Evolutionary conservation across 441 rosid genomes (phyloP), one percentile per base, ranked within the genome.

Genomic region (Adansonia rubrostipa): DNA sequence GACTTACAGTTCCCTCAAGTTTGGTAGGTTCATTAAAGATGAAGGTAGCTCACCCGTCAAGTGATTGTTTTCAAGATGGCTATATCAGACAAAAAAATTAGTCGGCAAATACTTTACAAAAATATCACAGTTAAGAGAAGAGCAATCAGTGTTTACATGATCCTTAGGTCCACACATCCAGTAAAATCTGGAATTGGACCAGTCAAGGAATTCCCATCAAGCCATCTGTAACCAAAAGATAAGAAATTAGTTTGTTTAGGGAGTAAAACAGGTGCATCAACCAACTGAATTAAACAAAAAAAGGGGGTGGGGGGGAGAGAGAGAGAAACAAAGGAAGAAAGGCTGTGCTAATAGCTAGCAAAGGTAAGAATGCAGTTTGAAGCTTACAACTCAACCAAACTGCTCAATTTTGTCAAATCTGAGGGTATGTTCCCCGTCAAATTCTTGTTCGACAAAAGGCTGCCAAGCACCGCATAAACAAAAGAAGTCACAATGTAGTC

Each of bases 1-100:
- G 81, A 88, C 99, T 93, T 91, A 96, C 99, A 96, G 85, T 85
- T 96, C 97, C 86, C 87, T 88, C 90, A 96, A 86, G 85, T 87
- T 93, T 68, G 95, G 90, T 75, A 96, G 89, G 81, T 89, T 85
- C 9, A 68, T n/a, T 40, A 94, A 78, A 66, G 94, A 86, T 44
- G 92, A 84, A 80, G 98, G 97, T 83, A 96, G 88, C 75, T 84
- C 88, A 79, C 98, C 98, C 7, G 88, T 90, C 85, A 96, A 87
- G 64, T 76, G 87, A 84, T 96, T 96, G 91, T 94, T 89, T 88
- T 94, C 98, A 0, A 96, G 94, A 87, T 96, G 99, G 79, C 99
- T 96, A 78, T 42, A 88, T 51, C 47, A 87, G 47, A 82, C 75
- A 33, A 71, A 81, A 36, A 76, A 58, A 64, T 70, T 72, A 15